phyloP scores from a whole-genome alignment of 169 alveolate genomes.

The Haemoproteus tartakovskyi region DNA sequence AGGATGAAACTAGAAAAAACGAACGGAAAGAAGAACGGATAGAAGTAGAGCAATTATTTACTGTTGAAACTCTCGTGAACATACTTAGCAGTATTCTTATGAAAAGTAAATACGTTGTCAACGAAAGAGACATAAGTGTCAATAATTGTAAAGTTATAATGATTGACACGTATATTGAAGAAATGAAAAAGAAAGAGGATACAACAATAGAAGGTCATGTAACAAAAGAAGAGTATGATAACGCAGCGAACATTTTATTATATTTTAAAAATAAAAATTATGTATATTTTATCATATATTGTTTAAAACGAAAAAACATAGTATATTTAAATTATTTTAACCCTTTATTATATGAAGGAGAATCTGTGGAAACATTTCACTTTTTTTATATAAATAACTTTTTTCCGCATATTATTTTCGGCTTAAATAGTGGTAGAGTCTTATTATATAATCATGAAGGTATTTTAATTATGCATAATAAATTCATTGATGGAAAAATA shows the following conservation, averaged over 20 bases:
- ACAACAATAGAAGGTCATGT: too few relatives aligned
- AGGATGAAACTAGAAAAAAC: too few relatives aligned
- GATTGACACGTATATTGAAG: constrained; percentile 14
- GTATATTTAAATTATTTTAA: constrained; percentile 43
- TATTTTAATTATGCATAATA: constrained; percentile 48
- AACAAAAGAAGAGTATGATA: constrained; percentile 29
- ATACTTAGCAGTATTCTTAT: constrained; percentile 36
- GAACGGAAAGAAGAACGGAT: constrained; percentile 2
- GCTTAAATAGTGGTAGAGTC: constrained; percentile 36
- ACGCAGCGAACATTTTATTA: constrained; percentile 33
- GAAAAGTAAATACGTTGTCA: constrained; percentile 34
- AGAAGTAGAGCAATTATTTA: constrained; percentile 28
- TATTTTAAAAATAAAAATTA: constrained; percentile 56
- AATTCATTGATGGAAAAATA: constrained; percentile 29
- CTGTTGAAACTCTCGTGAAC: constrained; percentile 46
- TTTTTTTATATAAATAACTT: constrained; percentile 41
- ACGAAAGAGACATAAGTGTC: constrained; percentile 36
- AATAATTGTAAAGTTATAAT: constrained; percentile 39
- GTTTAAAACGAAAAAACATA: constrained; percentile 45
- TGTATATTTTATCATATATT: constrained; percentile 32
- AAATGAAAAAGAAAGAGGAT: not conserved
- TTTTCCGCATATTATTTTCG: constrained; percentile 58
- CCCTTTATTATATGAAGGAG: constrained; percentile 45
- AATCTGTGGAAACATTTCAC: constrained; percentile 29
- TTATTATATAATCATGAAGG: constrained; percentile 59